A percentile compares a stretch with the other conserved stretches of the same genome.
These are phyloP conservation scores for Argentina anserina DNA, from an alignment of 306 rosid genomes.

Conservation along the genomic window DNA sequence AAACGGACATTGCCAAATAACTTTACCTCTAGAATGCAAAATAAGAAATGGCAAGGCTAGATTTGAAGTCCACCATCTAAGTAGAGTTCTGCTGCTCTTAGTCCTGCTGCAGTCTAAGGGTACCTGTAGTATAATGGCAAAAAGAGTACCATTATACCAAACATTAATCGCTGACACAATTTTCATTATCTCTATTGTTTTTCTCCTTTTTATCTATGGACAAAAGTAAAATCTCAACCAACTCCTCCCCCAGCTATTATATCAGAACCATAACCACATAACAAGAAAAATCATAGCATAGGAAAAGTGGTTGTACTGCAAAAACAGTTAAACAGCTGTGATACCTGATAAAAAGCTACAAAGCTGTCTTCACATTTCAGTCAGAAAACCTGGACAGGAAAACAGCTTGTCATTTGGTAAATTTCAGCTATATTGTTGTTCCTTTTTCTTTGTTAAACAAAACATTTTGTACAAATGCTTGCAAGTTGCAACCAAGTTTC, in stretches of 20 bases:
- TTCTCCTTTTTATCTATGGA: too few relatives aligned
- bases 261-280: slow-evolving; percentile 47
- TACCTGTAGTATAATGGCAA: too few relatives aligned
- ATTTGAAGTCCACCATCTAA: slow-evolving; percentile 89
- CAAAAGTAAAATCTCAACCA: slow-evolving; percentile 50
- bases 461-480: neutral
- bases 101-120: slow-evolving; percentile 98
- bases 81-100: slow-evolving; percentile 96
- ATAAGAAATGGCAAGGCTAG: slow-evolving; percentile 91
- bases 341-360: slow-evolving; percentile 46
- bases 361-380: slow-evolving; percentile 6
- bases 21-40: slow-evolving; percentile 95
- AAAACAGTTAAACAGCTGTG: slow-evolving; percentile 67
- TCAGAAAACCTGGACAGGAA: neutral
- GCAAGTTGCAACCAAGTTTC: neutral
- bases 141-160: neutral
- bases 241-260: slow-evolving; percentile 72
- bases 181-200: too few relatives aligned
- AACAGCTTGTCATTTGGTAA: neutral
- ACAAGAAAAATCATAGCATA: slow-evolving; percentile 60
- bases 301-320: slow-evolving; percentile 79
- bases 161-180: neutral
- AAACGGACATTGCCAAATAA: slow-evolving; percentile 1
- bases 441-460: neutral
- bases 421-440: neutral